Base-by-base conservation (phyloP, 805 yeast species). In the Wickerhamomyces sydowiorum region DNA sequence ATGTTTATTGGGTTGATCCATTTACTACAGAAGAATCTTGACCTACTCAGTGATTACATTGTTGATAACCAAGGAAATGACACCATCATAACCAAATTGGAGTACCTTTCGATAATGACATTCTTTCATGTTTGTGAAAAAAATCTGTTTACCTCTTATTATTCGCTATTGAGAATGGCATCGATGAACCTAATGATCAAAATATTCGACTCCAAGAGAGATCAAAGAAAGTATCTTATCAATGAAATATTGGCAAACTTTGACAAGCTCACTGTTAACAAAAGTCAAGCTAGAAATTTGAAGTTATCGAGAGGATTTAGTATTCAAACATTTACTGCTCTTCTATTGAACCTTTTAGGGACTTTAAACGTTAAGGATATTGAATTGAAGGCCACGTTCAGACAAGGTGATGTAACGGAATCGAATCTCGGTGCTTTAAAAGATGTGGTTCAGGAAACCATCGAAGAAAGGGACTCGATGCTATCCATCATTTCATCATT, bases 221-320 rank as follows among this genome's bases (percentile, higher is more conserved):
- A 70, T 32, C 95, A 87, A 52, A 62, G 85, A 42, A 60, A 61
- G 1, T 82, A 80, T 52, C 69, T 87, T 5, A 51, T 86, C 7
- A 73, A 73, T 40, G 93, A 87, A 54, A 51, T 84, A 2, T 51
- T 82, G 12, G 60, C 70, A 2, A 73, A 72, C 41, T 61, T 80
- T 40, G 76, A 74, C 37, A 68, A 64, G 19, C 51, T 80, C 3
- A 75, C 85, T 0, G 59, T 63, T 0, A 66, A 67, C 23, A 79
- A 75, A 48, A 33, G 58, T 0, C 43, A 50, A 5, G 68, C 80
- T 0, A 64, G 79, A 38, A 75, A 70, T 36, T 64, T 60, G 33
- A 64, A 66, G 33, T 41, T 78, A 0, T 46, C 68, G 0, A 56
- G 70, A 25, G 83, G 82, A 1, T 53, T 61, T 3, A 65, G 57